These are phyloP conservation scores for Zangia roseola DNA, from an alignment of 768 basidiomycete species.

Conservation along the genomic window DNA sequence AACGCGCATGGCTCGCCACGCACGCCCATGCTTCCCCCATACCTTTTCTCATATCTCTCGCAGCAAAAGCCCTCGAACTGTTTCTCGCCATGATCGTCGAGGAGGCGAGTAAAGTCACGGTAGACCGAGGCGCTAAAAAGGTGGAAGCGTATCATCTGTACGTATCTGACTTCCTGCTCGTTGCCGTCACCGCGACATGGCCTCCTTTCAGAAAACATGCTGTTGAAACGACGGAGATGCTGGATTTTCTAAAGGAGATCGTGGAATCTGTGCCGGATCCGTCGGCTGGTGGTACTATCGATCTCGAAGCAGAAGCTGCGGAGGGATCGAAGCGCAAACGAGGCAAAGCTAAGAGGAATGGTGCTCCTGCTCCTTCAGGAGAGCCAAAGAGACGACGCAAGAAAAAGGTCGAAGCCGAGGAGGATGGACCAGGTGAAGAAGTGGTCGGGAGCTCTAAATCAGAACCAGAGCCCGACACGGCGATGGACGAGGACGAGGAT, in stretches of 20 bases:
- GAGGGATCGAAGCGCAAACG: conserved; percentile 58
- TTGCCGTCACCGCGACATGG: not conserved
- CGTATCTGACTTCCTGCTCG: conserved; percentile 33
- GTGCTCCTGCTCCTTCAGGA: conserved; percentile 32
- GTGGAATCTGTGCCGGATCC: conserved; percentile 87
- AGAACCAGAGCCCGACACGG: conserved; percentile 36
- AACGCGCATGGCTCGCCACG: conserved; percentile 8
- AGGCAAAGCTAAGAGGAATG: conserved; percentile 51
- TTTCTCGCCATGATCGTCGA: conserved; percentile 85
- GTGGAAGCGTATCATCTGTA: conserved; percentile 93
- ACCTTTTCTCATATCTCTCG: not conserved
- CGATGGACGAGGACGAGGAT: conserved; percentile 44
- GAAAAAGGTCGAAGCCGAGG: conserved; percentile 41
- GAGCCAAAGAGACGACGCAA: conserved; percentile 50
- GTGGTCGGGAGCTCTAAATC: conserved; percentile 37
- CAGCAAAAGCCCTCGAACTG: conserved; percentile 93
- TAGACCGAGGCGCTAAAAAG: conserved; percentile 77
- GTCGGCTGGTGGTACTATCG: conserved; percentile 75
- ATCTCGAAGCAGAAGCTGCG: conserved; percentile 59
- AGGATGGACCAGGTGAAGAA: conserved; percentile 34
- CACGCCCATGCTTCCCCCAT: conserved; percentile 11
- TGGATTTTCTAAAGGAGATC: conserved; percentile 94
- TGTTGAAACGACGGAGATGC: conserved; percentile 79
- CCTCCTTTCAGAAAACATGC: conserved; percentile 75
- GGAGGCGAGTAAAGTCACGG: conserved; percentile 77